Evolutionary conservation across 2,329 filamentous ascomycete genomes (phyloP), one percentile per base, ranked within the genome.

Genomic region (Coniochaeta hoffmannii): DNA sequence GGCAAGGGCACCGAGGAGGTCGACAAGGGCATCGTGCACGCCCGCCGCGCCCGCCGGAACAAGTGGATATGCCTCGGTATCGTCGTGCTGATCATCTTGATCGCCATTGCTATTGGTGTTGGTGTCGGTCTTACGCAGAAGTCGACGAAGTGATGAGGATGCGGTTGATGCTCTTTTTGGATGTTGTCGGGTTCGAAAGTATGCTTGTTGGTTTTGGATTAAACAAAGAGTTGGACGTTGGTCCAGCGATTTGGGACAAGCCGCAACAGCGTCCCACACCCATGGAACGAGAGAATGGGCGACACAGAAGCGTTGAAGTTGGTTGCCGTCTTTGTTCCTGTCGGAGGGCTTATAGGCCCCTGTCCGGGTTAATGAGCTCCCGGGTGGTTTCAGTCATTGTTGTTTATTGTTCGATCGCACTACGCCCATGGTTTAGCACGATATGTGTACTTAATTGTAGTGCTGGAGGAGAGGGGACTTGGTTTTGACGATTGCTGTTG

Each of bases 61-160:
- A 93, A 93, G 78, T 92, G 89, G 89, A 90, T 82, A 80, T 89
- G 86, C 66, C 74, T 89, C 58, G 71, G 83, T 58, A 75, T 91
- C 57, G 73, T 76, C 50, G 62, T 82, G 22, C 73, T 86, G 67
- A 82, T 85, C 67, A 69, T 82, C 64, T n/a, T 46, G 22, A 67
- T 86, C 53, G 76, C 74, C 59, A 72, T 84, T 56, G 76, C 72
- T 9, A 67, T 83, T 32, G 80, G 76, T 55, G 76, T 86, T 58
- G 80, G 76, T 56, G 67, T 85, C 14, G 80, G 78, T 51, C 65
- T 84, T 53, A 71, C 68, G 44, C 62, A 80, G 36, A 65, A 50
- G 6, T 60, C 55, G 4, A 53, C 41, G 22, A 28, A 46, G 41
- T 46, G 24, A 46, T 24, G 41, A 28, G n/a, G n/a, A 15, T 46